Percentiles rank a stretch among this genome's conserved stretches.
These are phyloP conservation scores for Nakazawaea ernobii DNA, from an alignment of 805 yeast species.

Conservation along the genomic window DNA sequence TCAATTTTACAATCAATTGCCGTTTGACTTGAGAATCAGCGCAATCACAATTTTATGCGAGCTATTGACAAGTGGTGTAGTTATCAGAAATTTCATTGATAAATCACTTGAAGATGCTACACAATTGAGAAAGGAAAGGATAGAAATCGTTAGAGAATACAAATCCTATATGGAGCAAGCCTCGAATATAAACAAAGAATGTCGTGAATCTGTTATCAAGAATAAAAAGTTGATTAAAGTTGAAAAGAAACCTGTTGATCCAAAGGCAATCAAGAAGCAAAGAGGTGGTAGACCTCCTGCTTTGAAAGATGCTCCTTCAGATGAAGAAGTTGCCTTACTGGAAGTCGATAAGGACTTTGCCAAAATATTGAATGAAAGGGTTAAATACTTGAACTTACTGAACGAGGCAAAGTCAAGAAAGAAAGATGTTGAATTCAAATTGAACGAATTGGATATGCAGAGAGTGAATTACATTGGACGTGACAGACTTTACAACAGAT, in stretches of 20 bases:
- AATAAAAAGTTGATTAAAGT: constrained; percentile 18
- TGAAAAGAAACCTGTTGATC: constrained; percentile 17
- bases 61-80: constrained; percentile 50
- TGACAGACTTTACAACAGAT: constrained; percentile 79
- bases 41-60: constrained; percentile 59
- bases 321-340: constrained; percentile 31
- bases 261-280: constrained; percentile 19
- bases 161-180: constrained; percentile 48
- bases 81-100: constrained; percentile 62
- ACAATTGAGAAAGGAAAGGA: constrained; percentile 55
- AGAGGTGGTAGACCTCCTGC: constrained; percentile 24
- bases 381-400: constrained; percentile 31
- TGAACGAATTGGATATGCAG: constrained; percentile 71
- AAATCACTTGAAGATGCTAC: constrained; percentile 61
- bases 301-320: constrained; percentile 24
- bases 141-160: constrained; percentile 60
- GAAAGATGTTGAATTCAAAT: constrained; percentile 49
- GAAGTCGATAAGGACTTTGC: constrained; percentile 37
- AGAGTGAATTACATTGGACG: constrained; percentile 71
- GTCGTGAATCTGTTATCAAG: constrained; percentile 24
- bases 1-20: constrained; percentile 45
- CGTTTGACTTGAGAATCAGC: constrained; percentile 48
- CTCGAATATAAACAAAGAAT: constrained; percentile 36
- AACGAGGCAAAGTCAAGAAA: constrained; percentile 44
- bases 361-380: constrained; percentile 38